These are phyloP conservation scores for Rhizomucor miehei DNA, from an alignment of 371 early-diverging fungal species.

Conservation along the genomic window DNA sequence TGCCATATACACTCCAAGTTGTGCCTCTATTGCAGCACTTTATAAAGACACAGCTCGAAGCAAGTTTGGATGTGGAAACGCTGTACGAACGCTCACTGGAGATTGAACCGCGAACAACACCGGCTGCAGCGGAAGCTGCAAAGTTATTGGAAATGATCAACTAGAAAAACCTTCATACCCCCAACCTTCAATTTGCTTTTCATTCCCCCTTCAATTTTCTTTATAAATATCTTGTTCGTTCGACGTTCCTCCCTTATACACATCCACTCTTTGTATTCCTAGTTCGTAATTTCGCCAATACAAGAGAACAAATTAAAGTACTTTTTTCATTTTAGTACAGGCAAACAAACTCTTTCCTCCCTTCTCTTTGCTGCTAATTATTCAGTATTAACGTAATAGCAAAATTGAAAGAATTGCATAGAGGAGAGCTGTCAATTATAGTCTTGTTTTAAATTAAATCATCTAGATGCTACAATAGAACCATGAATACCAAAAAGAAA, in stretches of 20 bases:
- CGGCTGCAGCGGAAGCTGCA: constrained; percentile 12
- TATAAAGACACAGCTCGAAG: constrained; percentile 61
- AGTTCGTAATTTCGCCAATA: too few relatives aligned
- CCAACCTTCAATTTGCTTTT: too few relatives aligned
- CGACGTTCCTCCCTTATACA: too few relatives aligned
- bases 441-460: too few relatives aligned
- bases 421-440: too few relatives aligned
- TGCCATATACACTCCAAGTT: constrained; percentile 72
- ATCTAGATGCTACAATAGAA: too few relatives aligned
- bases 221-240: too few relatives aligned
- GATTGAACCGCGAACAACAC: constrained; percentile 59
- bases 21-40: constrained; percentile 83
- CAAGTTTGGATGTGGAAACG: constrained; percentile 61
- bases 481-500: not conserved
- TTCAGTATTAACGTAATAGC: not conserved
- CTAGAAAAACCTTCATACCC: not conserved
- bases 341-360: not conserved
- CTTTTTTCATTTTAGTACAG: not conserved
- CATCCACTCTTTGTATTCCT: too few relatives aligned
- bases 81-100: constrained; percentile 66
- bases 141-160: constrained; percentile 10
- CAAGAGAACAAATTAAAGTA: not conserved
- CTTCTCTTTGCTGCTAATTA: not conserved
- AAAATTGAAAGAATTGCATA: too few relatives aligned
- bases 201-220: too few relatives aligned